Base-by-base conservation (phyloP, 768 basidiomycete genomes). In the Phylloporus sp. region DNA sequence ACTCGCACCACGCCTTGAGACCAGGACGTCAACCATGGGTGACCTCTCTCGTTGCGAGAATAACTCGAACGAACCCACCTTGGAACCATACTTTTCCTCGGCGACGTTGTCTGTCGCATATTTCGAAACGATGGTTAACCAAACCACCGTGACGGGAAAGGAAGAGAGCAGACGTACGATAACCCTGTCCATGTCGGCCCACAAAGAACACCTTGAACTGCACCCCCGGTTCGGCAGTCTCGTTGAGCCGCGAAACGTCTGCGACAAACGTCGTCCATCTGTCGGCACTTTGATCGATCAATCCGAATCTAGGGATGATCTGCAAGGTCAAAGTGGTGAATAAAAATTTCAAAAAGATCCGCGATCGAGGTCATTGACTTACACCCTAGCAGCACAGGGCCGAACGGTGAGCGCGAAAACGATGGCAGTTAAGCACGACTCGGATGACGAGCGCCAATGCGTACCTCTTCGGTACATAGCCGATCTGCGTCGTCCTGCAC, bases 171-270 rank as follows among this genome's bases (percentile, higher is more conserved):
- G 9, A 58, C 59, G 43, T 17, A 60, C 59, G 59, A 38, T 60
- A 60, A 9, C 85, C 87, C 63, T 89, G 70, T 1, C 87, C 87
- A 50, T 90, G 87, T 53, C 87, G 70, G 3, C 76, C 77, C 2
- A 88, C 62, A 47, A 83, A 77, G 44, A 89, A 68, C 11, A 85
- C 68, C 55, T 88, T 90, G 67, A 45, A 52, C 14, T 46, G 44
- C 2, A 50, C 44, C 10, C 53, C 53, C 3, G 46, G 42, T 24
- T 40, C 45, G 2, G 59, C 50, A 2, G 42, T 45, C 23, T 38
- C 42, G 4, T 58, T 58, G 46, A 88, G 60, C n/a, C 62, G 48
- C 6, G 61, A 46, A n/a, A 89, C 62, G 9, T 67, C 54, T 1
- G 52, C 40, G 21, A 62, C 56, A 47, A 86, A 71, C 7, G 33